Evolutionary conservation across 129 eudicot species (phyloP).

Genomic region (Pseudognaphalium luteoalbum): DNA sequence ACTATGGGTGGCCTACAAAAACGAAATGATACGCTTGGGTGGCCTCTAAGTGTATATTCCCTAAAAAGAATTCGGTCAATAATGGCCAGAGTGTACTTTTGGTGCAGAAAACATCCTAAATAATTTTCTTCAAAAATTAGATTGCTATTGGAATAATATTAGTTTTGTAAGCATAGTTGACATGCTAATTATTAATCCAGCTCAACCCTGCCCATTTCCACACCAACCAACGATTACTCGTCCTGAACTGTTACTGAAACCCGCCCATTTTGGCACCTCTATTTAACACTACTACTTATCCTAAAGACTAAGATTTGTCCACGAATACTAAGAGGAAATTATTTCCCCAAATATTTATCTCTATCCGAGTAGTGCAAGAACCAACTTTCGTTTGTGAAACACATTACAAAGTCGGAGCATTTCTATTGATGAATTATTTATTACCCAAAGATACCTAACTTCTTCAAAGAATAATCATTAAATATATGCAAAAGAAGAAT

Average conservation of each 20-base stretch:
- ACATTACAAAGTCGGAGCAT: constrained; percentile 3
- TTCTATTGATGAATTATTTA: not conserved
- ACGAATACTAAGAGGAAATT: not conserved
- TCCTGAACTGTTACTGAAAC: not conserved
- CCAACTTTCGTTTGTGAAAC: not conserved
- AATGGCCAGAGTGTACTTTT: not conserved
- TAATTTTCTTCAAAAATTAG: not conserved
- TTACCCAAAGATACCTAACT: constrained; percentile 8
- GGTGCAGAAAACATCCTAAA: not conserved
- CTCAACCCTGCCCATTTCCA: not conserved
- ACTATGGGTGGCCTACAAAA: too few relatives aligned
- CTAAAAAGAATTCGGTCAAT: not conserved
- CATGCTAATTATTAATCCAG: not conserved
- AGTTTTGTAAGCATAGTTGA: not conserved
- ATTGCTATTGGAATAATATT: not conserved
- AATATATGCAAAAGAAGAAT: constrained; percentile 4
- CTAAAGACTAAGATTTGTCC: constrained; percentile 8
- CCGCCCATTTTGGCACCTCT: not conserved
- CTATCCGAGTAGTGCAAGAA: not conserved
- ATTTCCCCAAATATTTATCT: not conserved
- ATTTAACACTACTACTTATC: not conserved
- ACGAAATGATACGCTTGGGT: too few relatives aligned
- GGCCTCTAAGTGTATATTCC: too few relatives aligned
- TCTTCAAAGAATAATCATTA: constrained; percentile 9
- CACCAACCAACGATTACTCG: not conserved